Evolutionary conservation across 257 asterid genomes (phyloP), one percentile per base, ranked within the genome.

Genomic region (Primulina huaijiensis): DNA sequence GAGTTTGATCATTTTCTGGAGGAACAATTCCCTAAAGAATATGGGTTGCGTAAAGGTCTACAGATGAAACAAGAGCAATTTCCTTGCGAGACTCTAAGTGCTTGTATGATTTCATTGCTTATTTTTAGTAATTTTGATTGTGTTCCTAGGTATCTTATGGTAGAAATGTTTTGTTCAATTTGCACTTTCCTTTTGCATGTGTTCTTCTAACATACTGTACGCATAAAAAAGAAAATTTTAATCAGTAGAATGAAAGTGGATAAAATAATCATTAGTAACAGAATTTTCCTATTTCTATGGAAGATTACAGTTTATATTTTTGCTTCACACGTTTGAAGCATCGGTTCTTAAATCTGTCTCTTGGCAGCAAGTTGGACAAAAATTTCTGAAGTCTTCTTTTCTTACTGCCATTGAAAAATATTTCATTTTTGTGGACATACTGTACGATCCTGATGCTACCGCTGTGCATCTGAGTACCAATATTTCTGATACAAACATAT

Each of bases 1-100:
- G 85, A 81, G 53, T 68, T 86, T 50, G 81, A 81, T 77, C 81
- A 75, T 64, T 86, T 86, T 75, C 75, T 85, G 67, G 79, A 78
- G 80, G 81, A 80, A 61, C 82, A 74, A 52, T 82, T 82, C 73
- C 86, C 86, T 8, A 16, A 46, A 6, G 83, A 80, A 38, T 81
- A 83, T 73, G 78, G 69, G 68, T 65, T 38, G 52, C 78, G 86
- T 69, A 78, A 76, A 71, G 72, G 27, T 31, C 14, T 68, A 62
- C 73, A 67, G 65, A 81, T 70, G 76, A 75, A 77, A 71, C 83
- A 70, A 67, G 75, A 63, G 68, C 56, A 56, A 64, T 31, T 73
- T 43, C 29, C 29, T 19, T 69, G 62, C 29, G 78, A 75, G 23
- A 59, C 74, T 62, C 66, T 56, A 29, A 65, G 31, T 50, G 40